Base-by-base conservation (phyloP, 1,284 basidiomycete genomes). In the Naganishia cerealis region DNA sequence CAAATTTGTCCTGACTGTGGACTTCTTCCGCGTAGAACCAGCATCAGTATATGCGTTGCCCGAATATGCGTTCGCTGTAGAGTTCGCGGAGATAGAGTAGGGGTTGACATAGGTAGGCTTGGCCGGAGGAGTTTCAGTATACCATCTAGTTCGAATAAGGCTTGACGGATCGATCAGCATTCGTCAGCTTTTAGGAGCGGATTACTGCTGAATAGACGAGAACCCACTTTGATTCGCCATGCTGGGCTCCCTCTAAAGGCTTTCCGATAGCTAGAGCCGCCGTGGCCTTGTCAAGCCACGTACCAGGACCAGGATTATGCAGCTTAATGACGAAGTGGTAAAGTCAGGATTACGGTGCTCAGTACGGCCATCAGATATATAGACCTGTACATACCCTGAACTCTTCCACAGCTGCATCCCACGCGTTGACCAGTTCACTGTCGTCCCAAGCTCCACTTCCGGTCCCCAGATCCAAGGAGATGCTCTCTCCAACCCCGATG, bases 241-340 rank as follows among this genome's bases (percentile, higher is more conserved):
- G 69, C 3, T 72, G 70, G 0, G 75, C 77, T 1, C 77, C 78
- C 0, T 75, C 73, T 7, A 81, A 61, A 1, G 77, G 75, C 48
- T 75, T 68, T 0, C 79, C 80, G 43, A 73, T 67, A 0, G 75
- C 76, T 57, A 76, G 63, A 1, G 78, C 78, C 2, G 80, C 80
- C 0, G 78, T 80, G 6, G 76, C 76, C 67, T 81, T 80, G 68
- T 81, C 80, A 15, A 81, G 73, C 80, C 80, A 81, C 18, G 72
- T 71, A n/a, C 80, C 80, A 0, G 78, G 78, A 33, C 80, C 80
- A 0, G 80, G 80, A 58, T 81, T 77, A 71, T 80, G 78, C 29
- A 75, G 55, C 78, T 80, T 24, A 10, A 24, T n/a, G 70, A n/a
- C 24, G 39, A 59, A 24, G 40, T 33, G n/a, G 18, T 13, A 53